Evolutionary conservation across 1,284 basidiomycete genomes (phyloP), one percentile per base, ranked within the genome.

Genomic region (Hemileia vastatrix): DNA sequence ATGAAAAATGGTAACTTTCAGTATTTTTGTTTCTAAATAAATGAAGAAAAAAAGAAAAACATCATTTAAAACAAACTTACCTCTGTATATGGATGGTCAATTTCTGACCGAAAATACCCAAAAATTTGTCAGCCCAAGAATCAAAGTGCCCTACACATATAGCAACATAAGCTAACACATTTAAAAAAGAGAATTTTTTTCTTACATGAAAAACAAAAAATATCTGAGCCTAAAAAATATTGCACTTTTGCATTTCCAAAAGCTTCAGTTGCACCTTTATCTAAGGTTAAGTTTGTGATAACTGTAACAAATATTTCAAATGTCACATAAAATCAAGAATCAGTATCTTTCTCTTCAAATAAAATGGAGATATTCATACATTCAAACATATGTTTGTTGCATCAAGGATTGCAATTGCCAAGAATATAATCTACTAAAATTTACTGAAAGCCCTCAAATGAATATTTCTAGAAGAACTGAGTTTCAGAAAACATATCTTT

Each of bases 101-200:
- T 81, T 67, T 88, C 87, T 27, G 83, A 81, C 71, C 92, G 85
- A 70, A 88, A 40, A 87, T 70, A 51, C 84, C 79, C 63, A 85
- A 79, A 72, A 88, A 88, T 70, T 82, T 81, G 61, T 85, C 82
- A 13, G 84, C 79, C 76, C 83, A 79, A 1, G 85, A 79, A 47
- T 83, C 81, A 73, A 90, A 88, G 68, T 88, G 87, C 81, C 88
- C 88, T 89, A 68, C 79, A 84, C 80, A 86, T 86, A 88, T 68
- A 31, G 33, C 15, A 51, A 44, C 56, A 5, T 57, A 24, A 54
- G 19, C 36, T 51, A 15, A 47, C 40, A 23, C 1, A 54, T 47
- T 36, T 18, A 54, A 32, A 60, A 45, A 50, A 53, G 48, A 27
- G 56, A 27, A 27, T 23, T 48, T 32, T 50, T 2, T 9, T 47